Base-by-base conservation (phyloP, 2,329 filamentous ascomycete genomes). In the Penicillium palitans region DNA sequence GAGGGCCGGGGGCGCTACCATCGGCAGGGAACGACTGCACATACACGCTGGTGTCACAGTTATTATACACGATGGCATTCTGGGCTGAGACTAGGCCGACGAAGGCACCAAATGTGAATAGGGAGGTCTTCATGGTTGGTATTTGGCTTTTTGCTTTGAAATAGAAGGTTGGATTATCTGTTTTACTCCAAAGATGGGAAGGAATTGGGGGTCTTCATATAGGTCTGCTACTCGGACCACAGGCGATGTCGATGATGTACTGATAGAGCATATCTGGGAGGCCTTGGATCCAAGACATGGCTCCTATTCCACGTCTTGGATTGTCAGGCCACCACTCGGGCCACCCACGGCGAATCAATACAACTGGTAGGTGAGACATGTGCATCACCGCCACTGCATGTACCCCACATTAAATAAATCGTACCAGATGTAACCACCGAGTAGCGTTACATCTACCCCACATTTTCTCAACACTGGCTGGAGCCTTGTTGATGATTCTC, bases 1-100 rank as follows among this genome's bases (percentile, higher is more conserved):
- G 66, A 53, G 66, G 61, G 15, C 65, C 65, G 7, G 65, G 57
- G 29, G 59, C 62, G 45, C 66, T 66, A 42, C 66, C 66, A 60
- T 65, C 66, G 44, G 58, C 64, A 39, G 66, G 66, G 61, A 64
- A 65, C 29, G 66, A 68, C 58, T 68, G 66, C 53, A 68, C 58
- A 54, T 68, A 68, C 7, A 68, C 60, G 2, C 65, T 13, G 37
- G 58, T 52, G 17, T 27, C 52, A 62, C 65, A 68, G 55, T 67
- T 51, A 49, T 68, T 68, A 25, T 66, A 4, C 48, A 68, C 66
- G 41, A 64, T 39, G 21, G 66, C 65, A 60, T 65, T 63, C 53
- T 68, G 66, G 55, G 65, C 66, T 13, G 63, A 62, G 39, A 42
- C 61, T 24, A 67, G 47, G 55, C 65, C 61, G n/a, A 66, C 35